Conservation (phyloP, 2,329 filamentous ascomycete species). For the Purpureocillium takamizusanense region DNA sequence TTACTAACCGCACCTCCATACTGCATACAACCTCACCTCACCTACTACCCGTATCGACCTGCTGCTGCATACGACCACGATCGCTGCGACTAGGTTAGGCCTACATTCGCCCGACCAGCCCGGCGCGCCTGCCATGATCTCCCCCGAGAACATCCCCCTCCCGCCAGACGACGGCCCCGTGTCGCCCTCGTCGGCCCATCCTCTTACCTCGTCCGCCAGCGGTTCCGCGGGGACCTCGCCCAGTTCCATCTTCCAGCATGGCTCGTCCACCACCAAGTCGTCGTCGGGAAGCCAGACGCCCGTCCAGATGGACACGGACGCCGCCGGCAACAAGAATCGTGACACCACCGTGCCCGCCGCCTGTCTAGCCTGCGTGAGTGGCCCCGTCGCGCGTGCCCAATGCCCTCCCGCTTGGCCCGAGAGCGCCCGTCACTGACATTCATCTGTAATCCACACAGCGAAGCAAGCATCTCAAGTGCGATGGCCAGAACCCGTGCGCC, state of each 20-base stretch:
- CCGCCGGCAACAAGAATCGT: constrained; percentile 10
- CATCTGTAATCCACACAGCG: constrained; percentile 27
- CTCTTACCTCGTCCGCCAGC: neutral
- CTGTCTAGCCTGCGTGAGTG: constrained; percentile 46
- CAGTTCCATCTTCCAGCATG: neutral
- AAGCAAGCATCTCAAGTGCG: constrained; percentile 66
- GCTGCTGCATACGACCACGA: too few relatives aligned
- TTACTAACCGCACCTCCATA: too few relatives aligned
- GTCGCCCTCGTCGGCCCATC: neutral
- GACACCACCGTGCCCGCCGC: constrained; percentile 37
- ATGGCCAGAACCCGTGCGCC: constrained; percentile 60
- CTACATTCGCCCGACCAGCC: too few relatives aligned
- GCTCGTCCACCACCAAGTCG: neutral
- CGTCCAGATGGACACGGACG: neutral
- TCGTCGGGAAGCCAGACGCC: neutral
- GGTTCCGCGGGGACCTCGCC: neutral
- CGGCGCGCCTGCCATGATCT: neutral
- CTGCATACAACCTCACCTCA: too few relatives aligned
- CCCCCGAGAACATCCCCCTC: neutral
- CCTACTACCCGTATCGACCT: too few relatives aligned
- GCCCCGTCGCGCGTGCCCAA: neutral
- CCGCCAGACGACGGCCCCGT: neutral
- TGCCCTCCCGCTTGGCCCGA: too few relatives aligned
- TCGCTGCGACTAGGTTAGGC: too few relatives aligned
- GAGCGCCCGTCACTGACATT: neutral